Percentiles rank a stretch among this genome's conserved stretches.
phyloP scores from a whole-genome alignment of 257 asterid species.

The Galeopsis tetrahit region DNA sequence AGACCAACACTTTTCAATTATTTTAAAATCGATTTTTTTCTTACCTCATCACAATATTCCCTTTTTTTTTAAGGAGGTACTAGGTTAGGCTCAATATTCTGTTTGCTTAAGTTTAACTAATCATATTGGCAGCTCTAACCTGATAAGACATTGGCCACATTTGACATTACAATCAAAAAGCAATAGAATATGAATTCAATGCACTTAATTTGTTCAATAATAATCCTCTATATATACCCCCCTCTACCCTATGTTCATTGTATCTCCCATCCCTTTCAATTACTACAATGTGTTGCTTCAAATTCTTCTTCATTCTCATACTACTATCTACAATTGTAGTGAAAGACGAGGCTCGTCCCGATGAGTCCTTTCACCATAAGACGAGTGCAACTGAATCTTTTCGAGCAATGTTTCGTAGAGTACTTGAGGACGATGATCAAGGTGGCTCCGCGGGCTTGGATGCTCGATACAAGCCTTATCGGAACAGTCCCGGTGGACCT shows the following conservation, averaged over 20 bases:
- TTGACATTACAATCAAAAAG: not conserved
- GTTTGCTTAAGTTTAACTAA: slow-evolving; percentile 7
- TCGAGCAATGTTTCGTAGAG: slow-evolving; percentile 38
- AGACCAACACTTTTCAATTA: slow-evolving; percentile 42
- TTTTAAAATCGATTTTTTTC: not conserved
- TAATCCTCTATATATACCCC: not conserved
- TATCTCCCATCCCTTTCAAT: not conserved
- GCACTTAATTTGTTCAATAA: too few relatives aligned
- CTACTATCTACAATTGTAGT: slow-evolving; percentile 32
- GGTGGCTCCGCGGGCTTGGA: slow-evolving; percentile 8
- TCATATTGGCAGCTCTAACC: slow-evolving; percentile 35
- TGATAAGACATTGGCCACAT: slow-evolving; percentile 33
- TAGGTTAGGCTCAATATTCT: slow-evolving; percentile 33
- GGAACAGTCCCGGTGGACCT: slow-evolving; percentile 61
- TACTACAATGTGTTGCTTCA: slow-evolving; percentile 38
- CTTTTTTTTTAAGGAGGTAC: slow-evolving; percentile 16
- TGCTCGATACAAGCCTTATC: slow-evolving; percentile 33
- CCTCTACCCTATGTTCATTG: not conserved
- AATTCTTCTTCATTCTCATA: slow-evolving; percentile 36
- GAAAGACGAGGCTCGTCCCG: slow-evolving; percentile 32
- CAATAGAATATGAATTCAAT: not conserved
- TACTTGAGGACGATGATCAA: slow-evolving; percentile 19
- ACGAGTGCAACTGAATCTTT: slow-evolving; percentile 28
- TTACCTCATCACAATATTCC: not conserved
- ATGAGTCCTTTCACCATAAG: not conserved